A percentile compares a stretch with the other conserved stretches of the same genome.
Evolutionary conservation across 495 filamentous ascomycete species (phyloP).

Genomic region (Aspergillus conjunctus): DNA sequence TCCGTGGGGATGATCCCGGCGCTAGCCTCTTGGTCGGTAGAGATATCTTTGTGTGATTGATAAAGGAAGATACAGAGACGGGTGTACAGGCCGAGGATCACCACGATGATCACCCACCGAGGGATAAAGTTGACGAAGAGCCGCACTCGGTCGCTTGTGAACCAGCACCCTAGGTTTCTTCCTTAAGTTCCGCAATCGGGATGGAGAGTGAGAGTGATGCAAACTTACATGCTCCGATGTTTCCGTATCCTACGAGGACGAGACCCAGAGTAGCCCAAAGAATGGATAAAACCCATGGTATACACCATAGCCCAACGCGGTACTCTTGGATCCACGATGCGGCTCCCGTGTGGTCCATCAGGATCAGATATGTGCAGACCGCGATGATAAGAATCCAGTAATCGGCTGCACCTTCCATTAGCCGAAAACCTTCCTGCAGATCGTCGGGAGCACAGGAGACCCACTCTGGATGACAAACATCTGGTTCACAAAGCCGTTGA

Average conservation of each 20-base stretch:
- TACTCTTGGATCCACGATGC: conserved; percentile 16
- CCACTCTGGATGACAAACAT: conserved; percentile 19
- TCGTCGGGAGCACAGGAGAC: not conserved
- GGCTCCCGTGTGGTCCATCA: conserved; percentile 14
- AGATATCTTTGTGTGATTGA: conserved; percentile 10
- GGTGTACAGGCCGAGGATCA: conserved; percentile 15
- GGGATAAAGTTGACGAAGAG: conserved; percentile 13
- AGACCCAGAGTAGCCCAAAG: conserved; percentile 14
- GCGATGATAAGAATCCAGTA: conserved; percentile 18
- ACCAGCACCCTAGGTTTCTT: conserved; percentile 13
- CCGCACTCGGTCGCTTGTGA: conserved; percentile 14
- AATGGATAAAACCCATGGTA: conserved; percentile 12
- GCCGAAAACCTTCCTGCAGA: not conserved
- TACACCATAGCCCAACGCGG: conserved; percentile 9
- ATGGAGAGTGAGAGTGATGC: not conserved
- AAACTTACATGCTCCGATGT: conserved; percentile 13
- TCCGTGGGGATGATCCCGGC: conserved; percentile 6
- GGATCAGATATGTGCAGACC: conserved; percentile 16
- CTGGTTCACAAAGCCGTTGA: conserved; percentile 17
- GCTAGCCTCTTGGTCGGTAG: conserved; percentile 6
- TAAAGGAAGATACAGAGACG: conserved; percentile 17
- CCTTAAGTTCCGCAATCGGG: not conserved
- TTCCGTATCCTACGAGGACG: conserved; percentile 11
- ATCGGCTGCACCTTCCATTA: conserved; percentile 2
- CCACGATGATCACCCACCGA: conserved; percentile 10